Conservation (phyloP, 169 alveolate genomes). For the Plasmodium knowlesi region DNA sequence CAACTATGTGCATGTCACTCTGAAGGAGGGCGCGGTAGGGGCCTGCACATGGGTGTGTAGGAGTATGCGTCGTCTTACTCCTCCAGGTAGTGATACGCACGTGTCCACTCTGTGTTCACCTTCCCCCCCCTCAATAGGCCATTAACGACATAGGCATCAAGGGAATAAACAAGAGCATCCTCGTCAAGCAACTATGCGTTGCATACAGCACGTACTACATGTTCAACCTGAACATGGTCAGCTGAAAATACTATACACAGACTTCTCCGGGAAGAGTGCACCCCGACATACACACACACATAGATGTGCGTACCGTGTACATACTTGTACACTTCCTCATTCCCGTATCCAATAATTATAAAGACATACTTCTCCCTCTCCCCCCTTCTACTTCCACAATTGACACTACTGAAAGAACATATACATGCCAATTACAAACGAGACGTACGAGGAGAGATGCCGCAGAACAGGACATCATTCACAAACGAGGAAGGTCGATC, state of each 20-base stretch:
- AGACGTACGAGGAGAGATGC: conserved; percentile 64
- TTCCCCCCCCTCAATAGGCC: not conserved
- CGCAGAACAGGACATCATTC: conserved; percentile 8
- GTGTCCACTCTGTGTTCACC: not conserved
- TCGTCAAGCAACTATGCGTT: conserved; percentile 46
- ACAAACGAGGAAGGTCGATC: conserved; percentile 6
- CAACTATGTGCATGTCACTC: conserved; percentile 36
- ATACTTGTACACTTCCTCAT: not conserved
- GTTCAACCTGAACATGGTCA: conserved; percentile 46
- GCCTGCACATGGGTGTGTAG: not conserved
- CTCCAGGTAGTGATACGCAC: not conserved
- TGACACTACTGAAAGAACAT: not conserved
- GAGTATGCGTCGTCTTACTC: not conserved
- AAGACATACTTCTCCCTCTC: not conserved
- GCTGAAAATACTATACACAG: not conserved
- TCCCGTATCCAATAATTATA: not conserved
- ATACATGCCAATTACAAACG: conserved; percentile 41
- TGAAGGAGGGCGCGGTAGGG: conserved; percentile 34
- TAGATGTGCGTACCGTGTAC: not conserved
- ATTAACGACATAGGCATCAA: conserved; percentile 53
- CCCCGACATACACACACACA: not conserved
- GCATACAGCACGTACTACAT: conserved; percentile 50
- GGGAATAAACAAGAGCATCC: conserved; percentile 44
- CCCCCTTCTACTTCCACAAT: not conserved
- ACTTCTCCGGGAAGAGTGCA: not conserved